A percentile compares a stretch with the other conserved stretches of the same genome.
Evolutionary conservation across 371 early-diverging fungal genomes (phyloP).

Genomic region (Mortierella sp.): DNA sequence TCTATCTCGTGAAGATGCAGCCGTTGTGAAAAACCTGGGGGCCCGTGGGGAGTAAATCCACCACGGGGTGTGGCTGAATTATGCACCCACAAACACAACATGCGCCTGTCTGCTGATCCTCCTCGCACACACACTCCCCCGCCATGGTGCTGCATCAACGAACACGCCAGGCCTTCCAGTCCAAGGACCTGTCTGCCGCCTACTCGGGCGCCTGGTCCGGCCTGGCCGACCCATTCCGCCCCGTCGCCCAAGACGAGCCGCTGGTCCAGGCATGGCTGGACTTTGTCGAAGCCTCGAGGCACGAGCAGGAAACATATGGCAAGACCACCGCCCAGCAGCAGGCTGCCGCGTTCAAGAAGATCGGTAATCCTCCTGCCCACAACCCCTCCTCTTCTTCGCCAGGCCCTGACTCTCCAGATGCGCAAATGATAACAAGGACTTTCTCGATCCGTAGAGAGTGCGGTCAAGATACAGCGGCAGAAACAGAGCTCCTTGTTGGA

Average conservation of each 20-base stretch:
- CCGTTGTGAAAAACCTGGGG: too few relatives aligned
- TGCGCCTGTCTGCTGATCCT: too few relatives aligned
- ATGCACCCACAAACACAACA: too few relatives aligned
- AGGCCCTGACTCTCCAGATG: not conserved
- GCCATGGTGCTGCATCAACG: conserved; percentile 55
- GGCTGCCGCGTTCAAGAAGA: conserved; percentile 47
- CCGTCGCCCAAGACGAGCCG: conserved; percentile 18
- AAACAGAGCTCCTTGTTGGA: conserved; percentile 25
- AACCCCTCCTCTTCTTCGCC: not conserved
- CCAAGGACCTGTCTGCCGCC: conserved; percentile 51
- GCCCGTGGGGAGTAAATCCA: too few relatives aligned
- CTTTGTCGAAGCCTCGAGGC: conserved; percentile 38
- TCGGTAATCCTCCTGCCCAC: conserved; percentile 26
- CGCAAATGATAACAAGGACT: not conserved
- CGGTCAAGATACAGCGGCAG: conserved; percentile 34
- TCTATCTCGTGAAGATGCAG: not conserved
- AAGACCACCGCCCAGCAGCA: conserved; percentile 51
- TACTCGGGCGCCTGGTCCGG: conserved; percentile 40
- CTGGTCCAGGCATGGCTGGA: conserved; percentile 39
- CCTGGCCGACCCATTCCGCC: conserved; percentile 27
- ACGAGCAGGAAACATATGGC: conserved; percentile 51
- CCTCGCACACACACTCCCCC: not conserved
- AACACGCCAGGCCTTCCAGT: conserved; percentile 51
- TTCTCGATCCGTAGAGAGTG: conserved; percentile 21
- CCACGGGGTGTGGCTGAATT: not conserved